phyloP scores from a whole-genome alignment of 2,329 filamentous ascomycete genomes.

The Trichophyton verrucosum region DNA sequence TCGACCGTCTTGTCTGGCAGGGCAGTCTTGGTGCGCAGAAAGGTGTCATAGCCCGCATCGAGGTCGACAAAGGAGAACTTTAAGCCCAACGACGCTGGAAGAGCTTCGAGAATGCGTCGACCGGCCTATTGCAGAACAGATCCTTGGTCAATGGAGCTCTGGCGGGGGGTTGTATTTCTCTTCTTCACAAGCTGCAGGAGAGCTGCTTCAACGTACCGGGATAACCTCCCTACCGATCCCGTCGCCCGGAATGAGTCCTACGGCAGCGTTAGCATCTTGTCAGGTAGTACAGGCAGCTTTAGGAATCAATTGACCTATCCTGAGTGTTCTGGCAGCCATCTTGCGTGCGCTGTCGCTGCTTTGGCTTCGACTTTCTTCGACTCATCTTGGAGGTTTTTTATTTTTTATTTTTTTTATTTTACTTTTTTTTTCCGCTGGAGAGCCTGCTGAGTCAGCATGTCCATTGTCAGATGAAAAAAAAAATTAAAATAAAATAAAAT shows the following conservation, averaged over 20 bases:
- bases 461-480: background rate
- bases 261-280: slow-evolving; percentile 5
- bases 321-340: slow-evolving; percentile 54
- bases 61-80: slow-evolving; percentile 93
- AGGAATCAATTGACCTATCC: slow-evolving; percentile 46
- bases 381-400: background rate
- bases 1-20: slow-evolving; percentile 86
- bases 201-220: slow-evolving; percentile 42
- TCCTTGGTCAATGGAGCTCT: slow-evolving; percentile 5
- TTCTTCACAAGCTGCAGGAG: background rate
- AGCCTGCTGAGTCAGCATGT: background rate
- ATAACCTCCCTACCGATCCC: slow-evolving; percentile 98
- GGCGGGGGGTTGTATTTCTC: background rate
- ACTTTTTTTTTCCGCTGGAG: background rate
- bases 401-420: background rate
- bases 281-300: background rate
- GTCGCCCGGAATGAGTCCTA: slow-evolving; percentile 92
- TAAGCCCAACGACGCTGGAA: slow-evolving; percentile 78
- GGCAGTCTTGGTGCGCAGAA: slow-evolving; percentile 76
- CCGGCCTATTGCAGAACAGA: slow-evolving; percentile 45
- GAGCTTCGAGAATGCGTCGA: slow-evolving; percentile 78
- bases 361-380: background rate
- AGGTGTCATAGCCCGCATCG: slow-evolving; percentile 84
- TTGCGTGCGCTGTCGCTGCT: background rate
- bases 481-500: background rate